These are phyloP conservation scores for Barnettozyma salicaria DNA, from an alignment of 805 yeast genomes.

Conservation along the genomic window DNA sequence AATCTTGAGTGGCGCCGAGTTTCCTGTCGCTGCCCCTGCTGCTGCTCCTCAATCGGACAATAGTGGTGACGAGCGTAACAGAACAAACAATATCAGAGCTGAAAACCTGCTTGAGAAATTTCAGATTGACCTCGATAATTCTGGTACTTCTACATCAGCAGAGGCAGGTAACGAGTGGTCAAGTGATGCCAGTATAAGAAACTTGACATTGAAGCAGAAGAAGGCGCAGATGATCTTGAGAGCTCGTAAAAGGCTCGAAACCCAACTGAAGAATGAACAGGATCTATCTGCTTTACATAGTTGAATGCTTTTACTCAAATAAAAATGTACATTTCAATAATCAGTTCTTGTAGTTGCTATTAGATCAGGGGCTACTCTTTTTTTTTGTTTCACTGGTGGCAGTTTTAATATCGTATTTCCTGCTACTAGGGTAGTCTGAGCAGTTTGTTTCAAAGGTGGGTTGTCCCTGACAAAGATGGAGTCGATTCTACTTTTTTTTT, in stretches of 20 bases:
- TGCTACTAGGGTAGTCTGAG: too few species aligned
- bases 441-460: neutral
- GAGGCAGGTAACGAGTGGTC: slow-evolving; percentile 39
- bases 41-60: slow-evolving; percentile 12
- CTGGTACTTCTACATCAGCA: slow-evolving; percentile 5
- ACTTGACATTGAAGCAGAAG: slow-evolving; percentile 39
- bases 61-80: slow-evolving; percentile 19
- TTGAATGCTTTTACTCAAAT: neutral
- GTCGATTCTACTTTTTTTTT: slow-evolving; percentile 7
- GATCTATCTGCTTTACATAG: slow-evolving; percentile 18
- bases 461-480: neutral
- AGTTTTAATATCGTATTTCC: too few species aligned
- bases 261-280: slow-evolving; percentile 25
- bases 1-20: slow-evolving; percentile 52
- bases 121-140: slow-evolving; percentile 27
- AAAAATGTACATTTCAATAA: neutral
- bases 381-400: slow-evolving; percentile 26
- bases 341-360: slow-evolving; percentile 4
- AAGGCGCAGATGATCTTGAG: slow-evolving; percentile 52
- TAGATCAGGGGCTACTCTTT: slow-evolving; percentile 19
- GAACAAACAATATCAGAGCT: slow-evolving; percentile 20
- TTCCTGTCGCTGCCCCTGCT: slow-evolving; percentile 50
- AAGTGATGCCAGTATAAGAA: slow-evolving; percentile 37
- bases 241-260: slow-evolving; percentile 54
- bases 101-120: slow-evolving; percentile 38